phyloP scores from a whole-genome alignment of 2,329 filamentous ascomycete species.

The Ramularia endophylla region DNA sequence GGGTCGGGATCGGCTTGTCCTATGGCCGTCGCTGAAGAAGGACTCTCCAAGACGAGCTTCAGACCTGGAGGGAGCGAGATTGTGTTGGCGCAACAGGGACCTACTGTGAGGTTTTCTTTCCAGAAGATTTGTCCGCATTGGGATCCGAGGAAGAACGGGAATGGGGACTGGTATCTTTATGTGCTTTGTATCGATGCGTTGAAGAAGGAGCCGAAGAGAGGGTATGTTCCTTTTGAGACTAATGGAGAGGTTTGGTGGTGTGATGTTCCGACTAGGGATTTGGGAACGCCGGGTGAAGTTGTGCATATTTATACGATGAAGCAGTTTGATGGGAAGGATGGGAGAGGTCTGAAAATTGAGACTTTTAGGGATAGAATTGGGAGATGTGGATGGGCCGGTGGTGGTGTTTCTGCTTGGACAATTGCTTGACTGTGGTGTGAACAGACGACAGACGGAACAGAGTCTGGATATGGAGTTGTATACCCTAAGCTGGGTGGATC shows the following conservation, averaged over 20 bases:
- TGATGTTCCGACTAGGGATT: conserved; percentile 59
- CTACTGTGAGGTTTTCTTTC: conserved; percentile 65
- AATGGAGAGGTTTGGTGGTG: conserved; percentile 80
- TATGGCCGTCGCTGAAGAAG: conserved; percentile 44
- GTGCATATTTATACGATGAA: conserved; percentile 60
- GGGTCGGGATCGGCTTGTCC: conserved; percentile 42
- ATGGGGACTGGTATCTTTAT: conserved; percentile 61
- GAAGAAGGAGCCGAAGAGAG: conserved; percentile 52
- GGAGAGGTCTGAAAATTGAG: conserved; percentile 45
- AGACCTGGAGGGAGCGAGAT: conserved; percentile 57
- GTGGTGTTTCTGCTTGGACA: conserved; percentile 50
- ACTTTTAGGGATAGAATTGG: conserved; percentile 46
- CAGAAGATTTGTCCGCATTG: conserved; percentile 76
- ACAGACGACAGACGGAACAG: neutral
- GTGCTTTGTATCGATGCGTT: conserved; percentile 61
- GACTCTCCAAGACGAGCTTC: conserved; percentile 51
- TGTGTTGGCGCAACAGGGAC: conserved; percentile 48
- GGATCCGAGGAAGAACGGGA: conserved; percentile 63
- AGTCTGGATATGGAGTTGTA: no score
- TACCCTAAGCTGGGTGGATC: neutral
- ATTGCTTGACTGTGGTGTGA: conserved; percentile 32
- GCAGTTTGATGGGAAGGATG: conserved; percentile 45
- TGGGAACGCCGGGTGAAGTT: conserved; percentile 64
- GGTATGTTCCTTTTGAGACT: conserved; percentile 62
- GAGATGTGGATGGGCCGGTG: conserved; percentile 43